A percentile compares a stretch with the other conserved stretches of the same genome.
These are phyloP conservation scores for Kalmusia sp. DNA, from an alignment of 2,329 filamentous ascomycete genomes.

Conservation along the genomic window DNA sequence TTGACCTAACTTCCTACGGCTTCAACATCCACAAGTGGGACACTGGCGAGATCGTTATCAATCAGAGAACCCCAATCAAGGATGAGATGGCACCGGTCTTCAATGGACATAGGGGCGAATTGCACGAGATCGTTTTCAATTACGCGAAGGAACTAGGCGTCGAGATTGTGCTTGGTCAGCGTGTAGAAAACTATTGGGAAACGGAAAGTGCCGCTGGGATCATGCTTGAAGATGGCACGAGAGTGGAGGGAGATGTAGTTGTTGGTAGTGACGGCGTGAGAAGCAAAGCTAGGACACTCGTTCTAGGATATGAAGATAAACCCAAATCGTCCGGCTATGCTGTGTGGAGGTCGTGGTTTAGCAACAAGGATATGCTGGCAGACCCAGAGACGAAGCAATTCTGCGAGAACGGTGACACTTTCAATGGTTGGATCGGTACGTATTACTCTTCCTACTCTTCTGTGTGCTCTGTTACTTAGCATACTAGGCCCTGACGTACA, in stretches of 20 bases:
- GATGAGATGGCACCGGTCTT: conserved; percentile 61
- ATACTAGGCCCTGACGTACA: conserved; percentile 44
- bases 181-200: conserved; percentile 63
- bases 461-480: not conserved
- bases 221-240: conserved; percentile 57
- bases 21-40: conserved; percentile 68
- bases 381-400: conserved; percentile 47
- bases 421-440: conserved; percentile 49
- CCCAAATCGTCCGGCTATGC: conserved; percentile 62
- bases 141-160: conserved; percentile 63
- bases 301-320: conserved; percentile 60
- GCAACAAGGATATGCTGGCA: conserved; percentile 46
- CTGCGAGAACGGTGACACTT: conserved; percentile 47
- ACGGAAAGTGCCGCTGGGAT: conserved; percentile 60
- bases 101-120: conserved; percentile 67
- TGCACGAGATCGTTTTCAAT: conserved; percentile 66
- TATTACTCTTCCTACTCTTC: conserved; percentile 7
- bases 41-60: conserved; percentile 66
- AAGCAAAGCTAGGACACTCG: conserved; percentile 58
- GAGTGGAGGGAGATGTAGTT: conserved; percentile 57
- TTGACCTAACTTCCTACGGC: conserved; percentile 60
- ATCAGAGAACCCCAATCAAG: conserved; percentile 57
- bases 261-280: conserved; percentile 62
- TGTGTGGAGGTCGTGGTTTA: conserved; percentile 58
- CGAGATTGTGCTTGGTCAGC: conserved; percentile 61